A percentile compares a stretch with the other conserved stretches of the same genome.
phyloP scores from a whole-genome alignment of 495 filamentous ascomycete species.

The Rhizodiscina lignyota region DNA sequence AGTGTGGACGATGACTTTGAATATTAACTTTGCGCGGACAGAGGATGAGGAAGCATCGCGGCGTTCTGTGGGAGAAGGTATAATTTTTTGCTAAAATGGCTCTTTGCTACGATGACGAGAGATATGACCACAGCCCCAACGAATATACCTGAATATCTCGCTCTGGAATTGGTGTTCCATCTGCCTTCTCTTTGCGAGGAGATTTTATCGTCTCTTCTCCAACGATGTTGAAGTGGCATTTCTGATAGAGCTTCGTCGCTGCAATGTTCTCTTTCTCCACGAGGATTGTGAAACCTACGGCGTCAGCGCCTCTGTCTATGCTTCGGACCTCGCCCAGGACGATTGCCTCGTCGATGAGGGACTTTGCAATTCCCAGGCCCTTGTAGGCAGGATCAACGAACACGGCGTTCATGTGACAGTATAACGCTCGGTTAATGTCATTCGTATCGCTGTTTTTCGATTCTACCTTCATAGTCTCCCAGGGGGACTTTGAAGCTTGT shows the following conservation, averaged over 20 bases:
- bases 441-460: too few species aligned
- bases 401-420: conserved; percentile 3
- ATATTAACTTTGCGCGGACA: too few species aligned
- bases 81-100: too few species aligned
- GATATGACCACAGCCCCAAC: too few species aligned
- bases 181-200: too few species aligned
- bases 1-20: conserved; percentile 97
- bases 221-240: too few species aligned
- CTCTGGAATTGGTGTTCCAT: too few species aligned
- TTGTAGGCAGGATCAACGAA: conserved; percentile 3
- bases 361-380: conserved; percentile 2
- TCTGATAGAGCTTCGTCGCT: not conserved
- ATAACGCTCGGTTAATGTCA: not conserved
- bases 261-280: not conserved
- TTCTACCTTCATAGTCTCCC: not conserved
- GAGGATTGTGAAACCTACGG: not conserved
- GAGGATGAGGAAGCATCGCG: too few species aligned
- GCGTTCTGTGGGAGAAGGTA: too few species aligned
- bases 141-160: too few species aligned
- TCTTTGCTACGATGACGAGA: too few species aligned
- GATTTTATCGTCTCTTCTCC: too few species aligned
- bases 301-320: not conserved
- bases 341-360: conserved; percentile 5
- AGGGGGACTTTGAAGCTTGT: not conserved
- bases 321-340: not conserved